Evolutionary conservation across 805 yeast genomes (phyloP), one percentile per base, ranked within the genome.

Genomic region (Debaryomyces maramus): DNA sequence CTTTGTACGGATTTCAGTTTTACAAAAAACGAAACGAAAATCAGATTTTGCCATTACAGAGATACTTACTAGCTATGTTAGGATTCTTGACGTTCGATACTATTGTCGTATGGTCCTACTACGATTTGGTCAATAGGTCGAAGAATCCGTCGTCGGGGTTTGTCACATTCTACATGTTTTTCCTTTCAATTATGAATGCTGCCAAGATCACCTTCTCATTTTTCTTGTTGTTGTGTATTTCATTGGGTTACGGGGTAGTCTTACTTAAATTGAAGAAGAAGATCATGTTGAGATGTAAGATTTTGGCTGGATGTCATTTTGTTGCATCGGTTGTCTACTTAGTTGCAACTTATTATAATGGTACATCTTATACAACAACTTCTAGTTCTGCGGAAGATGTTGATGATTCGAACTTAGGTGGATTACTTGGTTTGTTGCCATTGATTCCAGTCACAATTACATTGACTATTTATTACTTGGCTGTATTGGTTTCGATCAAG

Each of bases 231-330:
- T 71, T 91, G 48, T 83, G 88, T 52, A 91, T 93, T 40, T 76
- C 95, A 10, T 71, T 90, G 49, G 99, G 99, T 29, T 93, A 90
- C 64, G 97, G 98, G 46, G 89, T 93, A 34, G 98, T 93, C 36
- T 81, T 79, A 56, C 89, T 96, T 33, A 84, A 89, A 46, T 75
- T 93, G 44, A 86, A 89, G 34, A 78, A 79, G 60, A 78, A 79
- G 40, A 55, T 74, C 20, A 88, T 93, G 96, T 70, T 81, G 53
- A 80, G 54, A 41, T 65, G 72, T 51, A 70, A 70, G 45, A 58
- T 70, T n/a, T 53, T 70, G 31, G 75, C 74, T 7, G 73, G 55
- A 0, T 39, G 46, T 27, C 71, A 69, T 45, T 70, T 70, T 51
- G 48, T 48, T 5, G 60, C 73, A 1, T 54, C 70, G 3, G 50